Evolutionary conservation across 192 early-diverging fungal species (phyloP).

Genomic region (Podila epicladia): DNA sequence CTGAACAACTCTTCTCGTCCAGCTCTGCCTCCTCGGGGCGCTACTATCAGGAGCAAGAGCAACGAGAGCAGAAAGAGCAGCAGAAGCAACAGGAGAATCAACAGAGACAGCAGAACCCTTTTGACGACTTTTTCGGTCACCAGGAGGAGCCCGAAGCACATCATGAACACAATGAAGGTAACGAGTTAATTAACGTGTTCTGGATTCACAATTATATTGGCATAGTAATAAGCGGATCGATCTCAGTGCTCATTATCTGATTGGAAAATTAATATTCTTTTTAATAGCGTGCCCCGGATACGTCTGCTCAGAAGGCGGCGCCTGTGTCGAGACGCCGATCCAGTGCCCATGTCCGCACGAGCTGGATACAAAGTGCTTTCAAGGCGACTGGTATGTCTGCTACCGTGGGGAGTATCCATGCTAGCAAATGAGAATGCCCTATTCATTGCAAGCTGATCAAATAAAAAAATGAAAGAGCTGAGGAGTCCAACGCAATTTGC

Average conservation of each 20-base stretch:
- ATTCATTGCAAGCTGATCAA: neutral
- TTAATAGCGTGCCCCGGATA: slow-evolving; percentile 15
- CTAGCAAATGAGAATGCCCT: neutral
- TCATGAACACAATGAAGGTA: neutral
- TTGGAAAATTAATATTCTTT: neutral
- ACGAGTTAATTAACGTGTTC: neutral
- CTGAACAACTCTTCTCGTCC: neutral
- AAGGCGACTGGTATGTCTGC: slow-evolving; percentile 41
- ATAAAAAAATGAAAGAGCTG: neutral
- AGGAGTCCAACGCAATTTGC: too few relatives aligned
- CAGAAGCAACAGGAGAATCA: neutral
- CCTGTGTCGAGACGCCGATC: slow-evolving; percentile 32
- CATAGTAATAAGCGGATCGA: too few relatives aligned
- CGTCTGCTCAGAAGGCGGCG: slow-evolving; percentile 27
- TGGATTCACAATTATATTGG: neutral
- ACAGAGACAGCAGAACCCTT: slow-evolving; percentile 8
- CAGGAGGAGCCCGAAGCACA: slow-evolving; percentile 1
- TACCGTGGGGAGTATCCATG: slow-evolving; percentile 13
- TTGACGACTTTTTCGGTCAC: slow-evolving; percentile 33
- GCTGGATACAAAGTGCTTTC: slow-evolving; percentile 27
- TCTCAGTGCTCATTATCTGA: neutral
- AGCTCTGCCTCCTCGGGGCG: neutral
- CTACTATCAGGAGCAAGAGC: slow-evolving; percentile 1
- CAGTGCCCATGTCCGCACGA: slow-evolving; percentile 34
- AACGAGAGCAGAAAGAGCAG: neutral